These are phyloP conservation scores for Zizania palustris DNA, from an alignment of 202 grass and related monocot genomes.

Conservation along the genomic window DNA sequence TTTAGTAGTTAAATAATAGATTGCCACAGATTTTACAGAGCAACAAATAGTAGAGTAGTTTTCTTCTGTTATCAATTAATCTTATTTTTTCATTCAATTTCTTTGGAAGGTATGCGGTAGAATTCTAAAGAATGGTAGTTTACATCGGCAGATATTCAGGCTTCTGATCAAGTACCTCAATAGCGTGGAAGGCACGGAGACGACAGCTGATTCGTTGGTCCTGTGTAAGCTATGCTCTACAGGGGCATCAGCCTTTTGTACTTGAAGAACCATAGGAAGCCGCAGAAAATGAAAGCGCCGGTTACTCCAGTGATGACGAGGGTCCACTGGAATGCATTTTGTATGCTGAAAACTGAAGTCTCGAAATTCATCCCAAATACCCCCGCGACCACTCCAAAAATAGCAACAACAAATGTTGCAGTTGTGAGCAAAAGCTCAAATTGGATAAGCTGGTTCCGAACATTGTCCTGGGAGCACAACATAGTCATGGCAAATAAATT, in stretches of 20 bases:
- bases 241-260: constrained; percentile 86
- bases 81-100: constrained; percentile 35
- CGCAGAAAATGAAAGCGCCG: constrained; percentile 68
- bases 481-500: constrained; percentile 3
- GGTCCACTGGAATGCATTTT: constrained; percentile 76
- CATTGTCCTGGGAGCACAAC: constrained; percentile 64
- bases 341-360: constrained; percentile 57
- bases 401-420: constrained; percentile 90
- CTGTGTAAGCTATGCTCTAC: constrained; percentile 47
- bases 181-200: constrained; percentile 8
- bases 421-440: constrained; percentile 90
- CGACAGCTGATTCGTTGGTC: neutral
- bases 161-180: constrained; percentile 43
- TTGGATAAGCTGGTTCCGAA: constrained; percentile 95
- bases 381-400: constrained; percentile 92
- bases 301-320: constrained; percentile 62
- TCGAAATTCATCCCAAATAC: constrained; percentile 98
- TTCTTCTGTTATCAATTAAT: neutral
- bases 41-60: neutral
- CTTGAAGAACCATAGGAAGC: constrained; percentile 92
- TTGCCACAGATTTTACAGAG: neutral
- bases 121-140: constrained; percentile 54
- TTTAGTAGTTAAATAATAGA: too few relatives aligned
- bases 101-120: constrained; percentile 31
- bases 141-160: constrained; percentile 45